Evolutionary conservation across 2,329 filamentous ascomycete genomes (phyloP).

Genomic region (Trichoderma sp.): DNA sequence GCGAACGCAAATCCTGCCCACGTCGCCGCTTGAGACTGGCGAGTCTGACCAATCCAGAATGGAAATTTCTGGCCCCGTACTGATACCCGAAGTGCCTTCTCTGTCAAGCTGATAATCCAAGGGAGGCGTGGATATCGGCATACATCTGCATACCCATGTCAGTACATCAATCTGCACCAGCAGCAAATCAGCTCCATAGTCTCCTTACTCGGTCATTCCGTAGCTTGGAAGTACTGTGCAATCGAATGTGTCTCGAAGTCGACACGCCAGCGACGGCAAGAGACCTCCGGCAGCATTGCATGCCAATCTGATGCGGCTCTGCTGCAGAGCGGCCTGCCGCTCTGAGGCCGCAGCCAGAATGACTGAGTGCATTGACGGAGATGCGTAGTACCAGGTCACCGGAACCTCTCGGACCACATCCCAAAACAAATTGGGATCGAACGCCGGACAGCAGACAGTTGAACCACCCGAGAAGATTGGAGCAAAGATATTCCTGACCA

Average conservation of each 20-base stretch:
- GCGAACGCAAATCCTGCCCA: conserved; percentile 55
- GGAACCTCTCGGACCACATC: conserved; percentile 51
- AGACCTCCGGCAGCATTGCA: conserved; percentile 60
- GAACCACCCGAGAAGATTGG: conserved; percentile 57
- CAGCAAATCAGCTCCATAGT: background rate
- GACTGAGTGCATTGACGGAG: conserved; percentile 59
- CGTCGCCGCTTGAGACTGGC: conserved; percentile 37
- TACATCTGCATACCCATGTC: conserved; percentile 44
- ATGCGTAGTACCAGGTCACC: conserved; percentile 62
- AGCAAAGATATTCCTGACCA: conserved; percentile 58
- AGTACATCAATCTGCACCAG: background rate
- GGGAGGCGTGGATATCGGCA: conserved; percentile 60
- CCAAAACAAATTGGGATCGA: conserved; percentile 60
- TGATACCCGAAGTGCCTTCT: conserved; percentile 56
- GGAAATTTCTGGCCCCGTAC: conserved; percentile 53
- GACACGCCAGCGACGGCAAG: conserved; percentile 53
- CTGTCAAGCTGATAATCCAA: conserved; percentile 55
- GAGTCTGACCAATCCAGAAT: conserved; percentile 50
- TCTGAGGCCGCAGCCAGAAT: conserved; percentile 51
- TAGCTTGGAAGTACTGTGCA: conserved; percentile 59
- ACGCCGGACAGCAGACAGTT: conserved; percentile 56
- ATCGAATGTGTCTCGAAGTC: conserved; percentile 53
- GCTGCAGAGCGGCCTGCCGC: conserved; percentile 45
- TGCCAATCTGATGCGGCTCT: conserved; percentile 53
- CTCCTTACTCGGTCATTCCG: conserved; percentile 57